Evolutionary conservation across 2,329 filamentous ascomycete genomes (phyloP), one percentile per base, ranked within the genome.

Genomic region (Penicillium sp.): DNA sequence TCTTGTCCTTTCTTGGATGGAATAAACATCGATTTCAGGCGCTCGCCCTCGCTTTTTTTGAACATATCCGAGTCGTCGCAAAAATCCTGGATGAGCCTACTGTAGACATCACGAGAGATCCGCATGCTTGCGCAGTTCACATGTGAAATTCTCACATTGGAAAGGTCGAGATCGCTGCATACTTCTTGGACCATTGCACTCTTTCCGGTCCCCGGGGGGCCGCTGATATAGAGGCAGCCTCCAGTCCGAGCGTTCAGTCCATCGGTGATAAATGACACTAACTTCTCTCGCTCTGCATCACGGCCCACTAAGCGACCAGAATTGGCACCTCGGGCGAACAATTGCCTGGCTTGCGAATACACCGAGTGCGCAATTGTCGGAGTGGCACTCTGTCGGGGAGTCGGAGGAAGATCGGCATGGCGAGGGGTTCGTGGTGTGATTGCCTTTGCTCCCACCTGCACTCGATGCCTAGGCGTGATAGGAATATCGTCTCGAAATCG

Each of bases 101-200:
- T 81, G 73, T 95, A 96, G 19, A 99, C 81, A 68, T 97, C 92
- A 61, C 85, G 86, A 2, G 91, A 90, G 32, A 86, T 90, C 67
- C 94, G 95, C 74, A 97, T 86, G 74, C 92, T 96, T 86, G 97
- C 97, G 75, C 94, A 99, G 71, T 99, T 99, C 79, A 99, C 82
- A 67, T 92, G 93, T 2, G 86, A 86, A 49, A 87, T 85, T 65
- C 84, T 85, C 49, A 94, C 78, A 4, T 72, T 72, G 11, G 72
- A 66, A 14, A 80, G 76, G 32, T 77, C 76, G 45, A 87, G 74
- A 40, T 84, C 79, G 44, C 84, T 77, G 44, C 88, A 88, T 47
- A 96, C 84, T 69, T 95, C 87, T 59, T 86, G 86, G 58, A 97
- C 85, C 79, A 97, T 88, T 29, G 94, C 94, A 71, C 92, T 97